Evolutionary conservation across 2,329 filamentous ascomycete genomes (phyloP).

Genomic region (Nothomitra cinnamomea): DNA sequence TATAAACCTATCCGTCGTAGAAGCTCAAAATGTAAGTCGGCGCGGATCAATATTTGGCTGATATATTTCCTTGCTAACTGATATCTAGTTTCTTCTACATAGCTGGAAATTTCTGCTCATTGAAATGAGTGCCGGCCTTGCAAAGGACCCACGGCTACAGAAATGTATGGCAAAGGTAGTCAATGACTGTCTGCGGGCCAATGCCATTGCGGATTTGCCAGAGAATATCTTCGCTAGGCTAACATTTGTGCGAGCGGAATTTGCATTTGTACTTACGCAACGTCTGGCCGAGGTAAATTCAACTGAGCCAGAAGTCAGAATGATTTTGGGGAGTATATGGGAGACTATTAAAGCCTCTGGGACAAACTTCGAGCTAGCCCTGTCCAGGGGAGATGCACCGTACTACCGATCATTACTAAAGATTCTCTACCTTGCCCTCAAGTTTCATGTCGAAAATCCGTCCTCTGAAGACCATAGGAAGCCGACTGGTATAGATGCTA

Average conservation of each 20-base stretch:
- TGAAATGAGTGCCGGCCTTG: slow-evolving; percentile 55
- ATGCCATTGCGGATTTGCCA: slow-evolving; percentile 52
- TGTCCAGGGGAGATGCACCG: slow-evolving; percentile 37
- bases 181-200: slow-evolving; percentile 61
- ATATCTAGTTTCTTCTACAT: slow-evolving; percentile 52
- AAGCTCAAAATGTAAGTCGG: slow-evolving; percentile 64
- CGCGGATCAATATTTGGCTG: background rate
- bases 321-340: slow-evolving; percentile 42
- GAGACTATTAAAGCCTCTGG: slow-evolving; percentile 36
- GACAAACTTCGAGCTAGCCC: slow-evolving; percentile 40
- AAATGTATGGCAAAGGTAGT: slow-evolving; percentile 59
- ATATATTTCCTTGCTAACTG: slow-evolving; percentile 14
- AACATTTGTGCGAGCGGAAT: slow-evolving; percentile 56
- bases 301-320: slow-evolving; percentile 32
- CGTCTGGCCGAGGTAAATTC: slow-evolving; percentile 46
- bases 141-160: slow-evolving; percentile 37
- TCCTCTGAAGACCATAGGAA: slow-evolving; percentile 25
- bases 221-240: slow-evolving; percentile 71
- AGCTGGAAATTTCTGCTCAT: slow-evolving; percentile 80
- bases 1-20: slow-evolving; percentile 75
- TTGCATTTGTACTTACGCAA: slow-evolving; percentile 70
- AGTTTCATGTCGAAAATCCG: slow-evolving; percentile 32
- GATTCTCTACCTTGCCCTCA: slow-evolving; percentile 67
- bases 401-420: slow-evolving; percentile 77
- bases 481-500: slow-evolving; percentile 18